A percentile compares a stretch with the other conserved stretches of the same genome.
Evolutionary conservation across 441 rosid genomes (phyloP).

Genomic region (Populus hybrid): DNA sequence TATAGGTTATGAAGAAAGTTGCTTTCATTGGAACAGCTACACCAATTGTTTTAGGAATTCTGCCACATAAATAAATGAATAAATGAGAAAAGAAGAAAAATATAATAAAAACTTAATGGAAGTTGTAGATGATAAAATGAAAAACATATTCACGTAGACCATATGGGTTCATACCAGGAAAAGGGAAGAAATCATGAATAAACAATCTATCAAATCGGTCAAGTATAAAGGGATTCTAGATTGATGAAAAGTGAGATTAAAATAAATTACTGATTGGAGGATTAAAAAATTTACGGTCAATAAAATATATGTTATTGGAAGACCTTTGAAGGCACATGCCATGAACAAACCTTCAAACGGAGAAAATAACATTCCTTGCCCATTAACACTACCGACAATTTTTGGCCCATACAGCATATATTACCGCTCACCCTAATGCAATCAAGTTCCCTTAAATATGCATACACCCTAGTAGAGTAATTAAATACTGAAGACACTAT

Average conservation of each 20-base stretch:
- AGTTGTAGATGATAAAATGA: conserved; percentile 6
- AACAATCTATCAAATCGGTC: no score
- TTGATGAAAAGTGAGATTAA: background rate
- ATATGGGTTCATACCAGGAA: background rate
- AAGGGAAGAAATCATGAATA: background rate
- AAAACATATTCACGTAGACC: background rate
- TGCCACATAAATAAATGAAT: conserved; percentile 26
- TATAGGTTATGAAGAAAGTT: conserved; percentile 89
- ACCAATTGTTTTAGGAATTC: conserved; percentile 81
- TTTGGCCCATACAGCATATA: background rate
- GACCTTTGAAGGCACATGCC: background rate
- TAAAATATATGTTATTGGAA: background rate
- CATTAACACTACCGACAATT: background rate
- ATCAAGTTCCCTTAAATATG: background rate
- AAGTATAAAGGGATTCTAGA: background rate
- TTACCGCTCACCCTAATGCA: background rate
- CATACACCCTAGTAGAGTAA: background rate
- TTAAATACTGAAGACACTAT: background rate
- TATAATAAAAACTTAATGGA: background rate
- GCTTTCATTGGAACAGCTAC: conserved; percentile 89
- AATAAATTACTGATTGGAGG: background rate
- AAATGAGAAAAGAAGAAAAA: background rate
- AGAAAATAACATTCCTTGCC: background rate
- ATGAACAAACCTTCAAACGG: background rate
- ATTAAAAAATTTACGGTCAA: background rate